Base-by-base conservation (phyloP, 352 stramenopile species). In the Pythium brachiatum region DNA sequence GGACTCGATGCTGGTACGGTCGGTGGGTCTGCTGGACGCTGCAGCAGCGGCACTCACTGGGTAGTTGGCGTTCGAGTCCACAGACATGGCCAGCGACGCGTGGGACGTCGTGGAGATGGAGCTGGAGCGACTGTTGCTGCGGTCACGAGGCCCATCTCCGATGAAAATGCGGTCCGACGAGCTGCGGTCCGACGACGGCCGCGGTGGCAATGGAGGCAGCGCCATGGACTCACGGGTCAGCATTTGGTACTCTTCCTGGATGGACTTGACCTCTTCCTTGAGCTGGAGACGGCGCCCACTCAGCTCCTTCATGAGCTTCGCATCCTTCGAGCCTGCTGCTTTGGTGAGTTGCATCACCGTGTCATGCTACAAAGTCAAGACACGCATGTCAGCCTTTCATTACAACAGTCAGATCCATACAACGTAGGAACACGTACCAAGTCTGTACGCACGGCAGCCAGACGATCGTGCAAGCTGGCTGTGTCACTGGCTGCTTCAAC, bases 241-340 rank as follows among this genome's bases (percentile, higher is more conserved):
- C 23, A 55, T 27, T 21, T 68, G 58, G n/a, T 61, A 73, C 41
- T 76, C 69, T 16, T 92, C 79, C 58, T 94, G 82, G 20, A 90
- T 69, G 2, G 77, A 62, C 59, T 81, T 81, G 69, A 92, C 87
- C 62, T 94, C 84, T 32, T 89, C 69, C 57, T 94, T 94, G 18
- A 94, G 59, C 39, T 86, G 68, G 6, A 83, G 53, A 34, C 84
- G 84, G 1, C 75, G 78, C 6, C 62, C 75, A 43, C 81, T 84
- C 26, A 94, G 57, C 26, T 86, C 66, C 11, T 57, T 65, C 50
- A 86, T 75, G 13, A 76, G 62, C 44, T 38, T 60, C 0, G 77
- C 69, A 31, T 94, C 74, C 47, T 87, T 86, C 12, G 81, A 74
- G 32, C 70, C 74, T 29, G 80, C 70, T 11, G 82, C 78, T 54